phyloP scores from a whole-genome alignment of 805 yeast genomes.

The Debaryomyces hansenii region DNA sequence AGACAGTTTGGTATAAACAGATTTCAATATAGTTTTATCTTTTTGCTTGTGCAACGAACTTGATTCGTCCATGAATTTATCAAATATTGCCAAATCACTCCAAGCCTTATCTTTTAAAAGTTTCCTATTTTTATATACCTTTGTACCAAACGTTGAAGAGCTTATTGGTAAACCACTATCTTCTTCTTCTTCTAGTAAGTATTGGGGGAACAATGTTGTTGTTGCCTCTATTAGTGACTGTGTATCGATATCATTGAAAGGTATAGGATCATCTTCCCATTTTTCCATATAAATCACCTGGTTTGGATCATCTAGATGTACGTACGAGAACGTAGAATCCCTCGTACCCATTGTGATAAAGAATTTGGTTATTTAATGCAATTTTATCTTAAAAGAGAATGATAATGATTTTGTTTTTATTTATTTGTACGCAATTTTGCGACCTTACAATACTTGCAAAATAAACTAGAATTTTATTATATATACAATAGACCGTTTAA shows the following conservation, averaged over 20 bases:
- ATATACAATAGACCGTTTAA: conserved; percentile 7
- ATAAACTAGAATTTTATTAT: conserved; percentile 2
- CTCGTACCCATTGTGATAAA: conserved; percentile 1
- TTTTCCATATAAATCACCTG: conserved; percentile 42
- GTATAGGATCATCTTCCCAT: conserved; percentile 41
- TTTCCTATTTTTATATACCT: conserved; percentile 33
- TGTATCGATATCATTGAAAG: conserved; percentile 44
- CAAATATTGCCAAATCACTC: conserved; percentile 32
- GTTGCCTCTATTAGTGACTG: conserved; percentile 37
- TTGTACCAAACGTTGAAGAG: conserved; percentile 39
- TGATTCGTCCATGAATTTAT: conserved; percentile 24
- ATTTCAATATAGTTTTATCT: conserved; percentile 34
- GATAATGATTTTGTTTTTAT: neutral
- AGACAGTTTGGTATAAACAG: conserved; percentile 20
- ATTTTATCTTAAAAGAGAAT: neutral
- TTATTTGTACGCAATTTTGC: neutral
- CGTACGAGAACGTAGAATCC: conserved; percentile 26
- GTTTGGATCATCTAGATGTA: conserved; percentile 39
- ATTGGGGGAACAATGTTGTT: conserved; percentile 33
- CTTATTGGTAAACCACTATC: conserved; percentile 39
- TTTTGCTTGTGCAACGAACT: conserved; percentile 13
- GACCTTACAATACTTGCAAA: neutral
- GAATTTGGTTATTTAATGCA: neutral
- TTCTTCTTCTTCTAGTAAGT: conserved; percentile 39
- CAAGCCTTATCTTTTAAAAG: conserved; percentile 31